phyloP scores from a whole-genome alignment of 495 filamentous ascomycete species.

The Aspergillus nidulans region DNA sequence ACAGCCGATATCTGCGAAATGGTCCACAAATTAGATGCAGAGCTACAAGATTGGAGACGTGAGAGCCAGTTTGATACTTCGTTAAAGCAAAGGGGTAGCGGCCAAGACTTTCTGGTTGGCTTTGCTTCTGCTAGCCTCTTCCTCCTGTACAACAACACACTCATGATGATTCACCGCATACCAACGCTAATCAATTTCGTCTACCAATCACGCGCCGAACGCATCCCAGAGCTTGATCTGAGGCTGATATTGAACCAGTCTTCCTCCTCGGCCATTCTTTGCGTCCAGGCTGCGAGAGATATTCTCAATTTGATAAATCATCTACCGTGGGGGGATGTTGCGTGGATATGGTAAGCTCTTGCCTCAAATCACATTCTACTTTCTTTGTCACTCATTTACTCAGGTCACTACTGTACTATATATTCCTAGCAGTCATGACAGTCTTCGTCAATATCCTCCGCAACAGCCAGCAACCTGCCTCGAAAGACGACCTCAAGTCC shows the following conservation, averaged over 20 bases:
- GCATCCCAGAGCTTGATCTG: neutral
- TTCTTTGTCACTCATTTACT: constrained; percentile 2
- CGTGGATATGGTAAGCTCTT: constrained; percentile 80
- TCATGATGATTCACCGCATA: constrained; percentile 96
- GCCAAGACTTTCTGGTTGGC: constrained; percentile 77
- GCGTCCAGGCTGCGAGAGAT: constrained; percentile 81
- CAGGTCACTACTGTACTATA: constrained; percentile 93
- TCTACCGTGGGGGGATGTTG: constrained; percentile 87
- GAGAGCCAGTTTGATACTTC: constrained; percentile 69
- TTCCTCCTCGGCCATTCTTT: constrained; percentile 76
- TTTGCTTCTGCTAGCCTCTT: constrained; percentile 84
- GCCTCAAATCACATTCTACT: neutral
- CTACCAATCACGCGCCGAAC: constrained; percentile 10
- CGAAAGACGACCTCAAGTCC: constrained; percentile 76
- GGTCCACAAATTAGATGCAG: constrained; percentile 80
- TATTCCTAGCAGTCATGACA: constrained; percentile 85
- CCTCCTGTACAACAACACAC: constrained; percentile 91
- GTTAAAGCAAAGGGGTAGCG: constrained; percentile 75
- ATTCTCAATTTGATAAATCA: constrained; percentile 88
- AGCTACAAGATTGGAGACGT: constrained; percentile 89
- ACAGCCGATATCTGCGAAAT: constrained; percentile 81
- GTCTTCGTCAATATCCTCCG: constrained; percentile 93
- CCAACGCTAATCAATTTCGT: constrained; percentile 77
- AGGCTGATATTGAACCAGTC: constrained; percentile 64
- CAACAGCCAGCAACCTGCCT: constrained; percentile 73